phyloP scores from a whole-genome alignment of 306 rosid species.

The Corylus avellana region DNA sequence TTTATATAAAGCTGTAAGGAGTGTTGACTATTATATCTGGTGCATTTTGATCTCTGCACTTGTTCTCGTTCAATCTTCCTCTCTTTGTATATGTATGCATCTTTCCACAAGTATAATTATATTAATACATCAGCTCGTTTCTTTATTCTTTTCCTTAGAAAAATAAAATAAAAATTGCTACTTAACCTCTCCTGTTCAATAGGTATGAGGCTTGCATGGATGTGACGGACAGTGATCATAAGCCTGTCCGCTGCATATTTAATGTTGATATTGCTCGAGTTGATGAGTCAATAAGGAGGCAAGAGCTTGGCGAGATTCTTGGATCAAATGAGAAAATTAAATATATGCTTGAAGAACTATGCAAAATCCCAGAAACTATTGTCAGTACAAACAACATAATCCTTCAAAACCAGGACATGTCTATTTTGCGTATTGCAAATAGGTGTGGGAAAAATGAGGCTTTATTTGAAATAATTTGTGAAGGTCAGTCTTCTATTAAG shows the following conservation, averaged over 20 bases:
- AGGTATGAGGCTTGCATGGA: slow-evolving; percentile 98
- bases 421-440: slow-evolving; percentile 86
- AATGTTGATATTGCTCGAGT: slow-evolving; percentile 81
- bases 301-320: slow-evolving; percentile 79
- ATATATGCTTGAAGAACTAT: slow-evolving; percentile 46
- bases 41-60: slow-evolving; percentile 8
- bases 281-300: slow-evolving; percentile 88
- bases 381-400: slow-evolving; percentile 93
- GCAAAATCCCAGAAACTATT: slow-evolving; percentile 88
- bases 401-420: slow-evolving; percentile 83
- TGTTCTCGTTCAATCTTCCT: neutral
- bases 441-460: slow-evolving; percentile 63
- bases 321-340: slow-evolving; percentile 68
- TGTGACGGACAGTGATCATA: slow-evolving; percentile 97
- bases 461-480: slow-evolving; percentile 71
- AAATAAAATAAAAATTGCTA: neutral
- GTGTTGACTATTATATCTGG: neutral
- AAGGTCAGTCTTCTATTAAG: slow-evolving; percentile 62
- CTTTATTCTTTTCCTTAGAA: slow-evolving; percentile 8
- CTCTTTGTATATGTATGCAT: neutral
- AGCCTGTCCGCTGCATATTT: slow-evolving; percentile 94
- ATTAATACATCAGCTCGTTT: neutral
- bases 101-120: neutral
- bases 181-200: slow-evolving; percentile 28
- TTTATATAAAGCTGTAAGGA: neutral